phyloP scores from a whole-genome alignment of 2,329 filamentous ascomycete species.

The Parafenestella ontariensis region DNA sequence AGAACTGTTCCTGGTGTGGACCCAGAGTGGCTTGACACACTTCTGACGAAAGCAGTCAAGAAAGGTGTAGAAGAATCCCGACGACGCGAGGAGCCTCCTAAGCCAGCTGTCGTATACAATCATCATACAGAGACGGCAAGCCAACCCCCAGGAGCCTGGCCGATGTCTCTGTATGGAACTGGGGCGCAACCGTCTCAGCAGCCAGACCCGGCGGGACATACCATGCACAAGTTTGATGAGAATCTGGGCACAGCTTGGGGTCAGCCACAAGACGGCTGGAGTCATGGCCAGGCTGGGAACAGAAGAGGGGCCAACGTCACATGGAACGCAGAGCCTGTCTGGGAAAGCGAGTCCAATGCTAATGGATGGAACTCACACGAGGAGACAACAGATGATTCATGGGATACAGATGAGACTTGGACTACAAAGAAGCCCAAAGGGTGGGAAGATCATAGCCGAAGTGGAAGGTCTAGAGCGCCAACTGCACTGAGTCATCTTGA shows the following conservation, averaged over 20 bases:
- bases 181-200: background rate
- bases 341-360: slow-evolving; percentile 11
- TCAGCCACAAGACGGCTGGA: slow-evolving; percentile 5
- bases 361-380: slow-evolving; percentile 19
- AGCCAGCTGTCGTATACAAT: background rate
- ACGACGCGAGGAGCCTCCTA: slow-evolving; percentile 1
- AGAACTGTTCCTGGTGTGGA: slow-evolving; percentile 13
- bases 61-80: slow-evolving; percentile 28
- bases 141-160: slow-evolving; percentile 37
- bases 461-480: background rate
- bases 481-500: background rate
- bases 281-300: slow-evolving; percentile 3
- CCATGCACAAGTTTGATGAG: background rate
- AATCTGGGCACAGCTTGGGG: slow-evolving; percentile 7
- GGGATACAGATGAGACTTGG: slow-evolving; percentile 29
- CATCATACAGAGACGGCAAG: slow-evolving; percentile 8
- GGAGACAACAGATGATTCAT: slow-evolving; percentile 20
- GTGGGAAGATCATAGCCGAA: slow-evolving; percentile 3
- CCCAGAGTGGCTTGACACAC: slow-evolving; percentile 20
- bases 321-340: slow-evolving; percentile 15
- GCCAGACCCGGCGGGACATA: background rate
- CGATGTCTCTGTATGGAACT: slow-evolving; percentile 16
- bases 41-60: slow-evolving; percentile 29
- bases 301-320: slow-evolving; percentile 12
- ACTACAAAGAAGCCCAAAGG: slow-evolving; percentile 2